Base-by-base conservation (phyloP, 148 eudicot species). In the Cornus kousa region DNA sequence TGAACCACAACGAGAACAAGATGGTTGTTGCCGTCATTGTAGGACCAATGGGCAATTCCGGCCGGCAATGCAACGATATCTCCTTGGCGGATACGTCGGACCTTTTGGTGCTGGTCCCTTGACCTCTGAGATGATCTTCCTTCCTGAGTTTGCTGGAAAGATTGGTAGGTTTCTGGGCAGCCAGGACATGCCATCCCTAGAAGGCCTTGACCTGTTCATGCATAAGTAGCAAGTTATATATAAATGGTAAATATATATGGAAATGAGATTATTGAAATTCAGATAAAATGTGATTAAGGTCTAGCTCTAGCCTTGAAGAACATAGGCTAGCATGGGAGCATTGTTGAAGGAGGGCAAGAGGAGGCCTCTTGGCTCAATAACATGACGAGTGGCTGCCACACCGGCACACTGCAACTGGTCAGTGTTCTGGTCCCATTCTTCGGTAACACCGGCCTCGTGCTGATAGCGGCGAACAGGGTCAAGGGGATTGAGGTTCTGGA, bases 31-130 rank as follows among this genome's bases (percentile, higher is more conserved):
- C 85, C 87, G 50, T 82, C 75, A 43, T 82, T 85, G 60, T 78
- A 82, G 33, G 35, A 13, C 82, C 76, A 85, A 20, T 20, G 69
- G 17, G 85, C 78, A 8, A 68, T 14, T 16, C 85, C 87, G 9
- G 71, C 67, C 9, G 74, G 77, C 74, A 81, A 10, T 11, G 84
- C 87, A 8, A 85, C 10, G 57, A 85, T 35, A 31, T 85, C 87
- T 4, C 87, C 85, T 1, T 22, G 66, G 1, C 53, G 70, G 76
- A 82, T 46, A 48, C 33, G 60, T 11, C 73, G 33, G 11, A 85
- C 32, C 67, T 82, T 80, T 68, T 85, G 85, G 74, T 85, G 85
- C 68, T 77, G 85, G 67, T 85, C 85, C 20, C 24, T 48, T 2
- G 71, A 19, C 53, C 68, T 50, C 46, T 68, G 70, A 10, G 48